Conservation (phyloP, 805 yeast species). For the Metschnikowia amazonensis region DNA sequence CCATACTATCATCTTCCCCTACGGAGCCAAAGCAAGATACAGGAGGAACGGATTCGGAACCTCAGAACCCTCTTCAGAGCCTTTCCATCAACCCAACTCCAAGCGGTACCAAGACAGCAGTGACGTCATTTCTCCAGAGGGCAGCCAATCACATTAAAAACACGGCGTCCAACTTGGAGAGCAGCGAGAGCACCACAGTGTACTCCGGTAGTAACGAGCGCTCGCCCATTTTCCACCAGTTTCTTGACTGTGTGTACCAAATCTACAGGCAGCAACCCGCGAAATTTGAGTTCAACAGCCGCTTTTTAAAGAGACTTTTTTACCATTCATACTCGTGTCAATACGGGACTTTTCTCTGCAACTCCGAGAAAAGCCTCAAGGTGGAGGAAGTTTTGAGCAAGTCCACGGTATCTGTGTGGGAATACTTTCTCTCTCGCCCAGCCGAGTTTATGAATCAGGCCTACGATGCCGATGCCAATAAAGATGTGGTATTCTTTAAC, state of each 20-base stretch:
- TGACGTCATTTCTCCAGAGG: constrained; percentile 33
- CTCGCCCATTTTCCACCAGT: constrained; percentile 93
- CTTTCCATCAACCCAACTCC: background rate
- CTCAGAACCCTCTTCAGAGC: background rate
- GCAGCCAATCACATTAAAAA: constrained; percentile 42
- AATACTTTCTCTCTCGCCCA: constrained; percentile 76
- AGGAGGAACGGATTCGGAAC: constrained; percentile 9
- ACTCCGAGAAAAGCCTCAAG: constrained; percentile 63
- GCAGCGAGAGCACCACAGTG: background rate
- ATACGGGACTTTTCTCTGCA: constrained; percentile 83
- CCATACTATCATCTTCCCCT: constrained; percentile 24
- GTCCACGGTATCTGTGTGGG: constrained; percentile 84
- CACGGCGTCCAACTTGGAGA: constrained; percentile 24
- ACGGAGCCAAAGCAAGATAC: constrained; percentile 15
- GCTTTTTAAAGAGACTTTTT: constrained; percentile 76
- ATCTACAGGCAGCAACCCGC: constrained; percentile 64
- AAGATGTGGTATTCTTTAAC: constrained; percentile 52
- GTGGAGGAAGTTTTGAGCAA: constrained; percentile 31
- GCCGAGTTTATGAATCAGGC: constrained; percentile 60
- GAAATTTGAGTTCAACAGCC: constrained; percentile 81
- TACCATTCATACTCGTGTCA: constrained; percentile 93
- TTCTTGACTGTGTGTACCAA: constrained; percentile 86
- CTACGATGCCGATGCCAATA: constrained; percentile 32
- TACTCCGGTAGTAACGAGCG: constrained; percentile 38
- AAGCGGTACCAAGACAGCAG: constrained; percentile 22